Evolutionary conservation across 805 yeast genomes (phyloP), one percentile per base, ranked within the genome.

Genomic region (Suhomyces prunicola): DNA sequence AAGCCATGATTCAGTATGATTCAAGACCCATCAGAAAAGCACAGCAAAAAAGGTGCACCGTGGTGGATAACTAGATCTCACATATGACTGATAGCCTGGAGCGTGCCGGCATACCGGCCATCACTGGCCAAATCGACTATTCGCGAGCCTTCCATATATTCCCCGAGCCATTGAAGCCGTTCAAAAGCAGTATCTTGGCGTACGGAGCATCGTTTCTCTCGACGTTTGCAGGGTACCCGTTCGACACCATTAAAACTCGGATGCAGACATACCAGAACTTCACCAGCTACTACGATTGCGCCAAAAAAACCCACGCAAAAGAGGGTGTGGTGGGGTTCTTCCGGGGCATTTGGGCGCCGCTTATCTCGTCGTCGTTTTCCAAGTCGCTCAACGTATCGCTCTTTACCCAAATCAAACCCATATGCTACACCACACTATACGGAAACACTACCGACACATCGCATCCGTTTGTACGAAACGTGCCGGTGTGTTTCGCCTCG

Each of bases 171-270:
- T 58, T 84, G 1, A 68, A 73, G 45, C 85, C 87, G 1, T 84
- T 80, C 69, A 73, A 82, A 52, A 76, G 84, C 1, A 78, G 87
- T 8, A 67, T 84, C 2, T 63, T 87, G 49, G 88, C 94, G 0
- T 87, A 84, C 58, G 68, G 82, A 0, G 73, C 92, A 2, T 85
- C 91, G 0, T 67, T 86, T 44, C 67, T 79, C 10, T 78, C 91
- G 17, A 86, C 91, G 1, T 73, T 82, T 3, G 78, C 84, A n/a
- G 96, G 94, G 17, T 90, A 85, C 62, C 97, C 97, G 0, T 68
- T 90, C 48, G 97, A 90, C 65, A 86, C 94, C n/a, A 76, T 90
- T 54, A 90, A 90, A 67, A 90, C 96, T 0, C 74, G 96, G 54
- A 85, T 88, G 84, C 97, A 90, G 66, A 87, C 96, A 0, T 86